Evolutionary conservation across 2,329 filamentous ascomycete species (phyloP).

Genomic region (Aspergillus ochraceoroseus): DNA sequence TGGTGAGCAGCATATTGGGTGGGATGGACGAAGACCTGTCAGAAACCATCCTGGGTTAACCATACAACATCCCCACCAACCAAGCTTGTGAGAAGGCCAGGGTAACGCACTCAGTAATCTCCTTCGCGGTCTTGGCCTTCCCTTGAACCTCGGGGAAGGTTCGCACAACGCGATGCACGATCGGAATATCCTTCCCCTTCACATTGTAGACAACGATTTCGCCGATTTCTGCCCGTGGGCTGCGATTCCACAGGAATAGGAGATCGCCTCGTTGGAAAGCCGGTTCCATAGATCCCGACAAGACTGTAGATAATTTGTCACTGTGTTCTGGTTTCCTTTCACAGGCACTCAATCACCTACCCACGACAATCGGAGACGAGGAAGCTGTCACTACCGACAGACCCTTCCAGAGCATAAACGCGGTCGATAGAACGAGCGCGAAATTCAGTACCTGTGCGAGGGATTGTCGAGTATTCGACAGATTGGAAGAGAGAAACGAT

Average conservation of each 20-base stretch:
- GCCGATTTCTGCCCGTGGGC: constrained; percentile 60
- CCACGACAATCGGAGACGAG: constrained; percentile 63
- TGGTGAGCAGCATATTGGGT: constrained; percentile 69
- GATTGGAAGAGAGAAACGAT: constrained; percentile 55
- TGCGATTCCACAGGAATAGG: constrained; percentile 60
- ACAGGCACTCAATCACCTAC: constrained; percentile 27
- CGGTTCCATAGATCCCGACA: constrained; percentile 64
- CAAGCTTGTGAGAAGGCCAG: neutral
- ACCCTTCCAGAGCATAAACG: constrained; percentile 95
- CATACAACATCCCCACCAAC: neutral
- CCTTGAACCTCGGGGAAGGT: constrained; percentile 50
- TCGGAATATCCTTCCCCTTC: constrained; percentile 90
- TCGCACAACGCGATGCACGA: constrained; percentile 87
- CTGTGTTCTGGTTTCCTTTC: neutral
- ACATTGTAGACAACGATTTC: constrained; percentile 81
- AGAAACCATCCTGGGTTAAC: neutral
- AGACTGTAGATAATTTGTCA: constrained; percentile 16
- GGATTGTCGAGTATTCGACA: constrained; percentile 68
- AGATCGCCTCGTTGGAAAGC: constrained; percentile 62
- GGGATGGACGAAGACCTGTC: constrained; percentile 24
- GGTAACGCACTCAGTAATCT: constrained; percentile 28
- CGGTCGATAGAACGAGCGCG: constrained; percentile 79
- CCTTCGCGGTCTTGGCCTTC: constrained; percentile 35
- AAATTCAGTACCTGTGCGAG: constrained; percentile 84
- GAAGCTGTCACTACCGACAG: constrained; percentile 73